A percentile compares a stretch with the other conserved stretches of the same genome.
These are phyloP conservation scores for Xylogone sp. DNA, from an alignment of 2,329 filamentous ascomycete genomes.

Conservation along the genomic window DNA sequence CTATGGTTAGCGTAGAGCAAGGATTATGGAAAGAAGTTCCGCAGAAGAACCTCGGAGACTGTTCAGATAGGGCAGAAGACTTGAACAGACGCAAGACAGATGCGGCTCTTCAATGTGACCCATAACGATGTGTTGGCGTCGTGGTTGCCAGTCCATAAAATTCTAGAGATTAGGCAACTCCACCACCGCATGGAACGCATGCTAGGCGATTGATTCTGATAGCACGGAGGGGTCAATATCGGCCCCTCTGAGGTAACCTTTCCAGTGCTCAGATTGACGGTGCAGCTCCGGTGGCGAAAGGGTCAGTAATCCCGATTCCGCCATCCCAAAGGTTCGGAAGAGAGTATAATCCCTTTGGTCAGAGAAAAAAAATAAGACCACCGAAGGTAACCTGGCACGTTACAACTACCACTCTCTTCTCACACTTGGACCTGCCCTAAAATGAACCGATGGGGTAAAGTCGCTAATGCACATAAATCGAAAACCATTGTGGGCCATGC, in stretches of 20 bases:
- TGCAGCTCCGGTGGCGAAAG: constrained; percentile 30
- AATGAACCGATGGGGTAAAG: neutral
- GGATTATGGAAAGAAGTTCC: constrained; percentile 26
- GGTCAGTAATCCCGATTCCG: constrained; percentile 12
- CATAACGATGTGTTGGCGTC: constrained; percentile 85
- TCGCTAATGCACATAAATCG: constrained; percentile 28
- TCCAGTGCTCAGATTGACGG: constrained; percentile 27
- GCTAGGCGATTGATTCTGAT: constrained; percentile 29
- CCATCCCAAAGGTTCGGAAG: neutral
- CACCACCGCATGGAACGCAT: constrained; percentile 46
- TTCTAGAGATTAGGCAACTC: constrained; percentile 59
- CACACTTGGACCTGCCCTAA: neutral
- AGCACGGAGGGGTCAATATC: constrained; percentile 26
- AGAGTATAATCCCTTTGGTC: neutral
- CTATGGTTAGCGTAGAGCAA: constrained; percentile 28
- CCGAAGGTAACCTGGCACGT: neutral
- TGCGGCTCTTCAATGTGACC: constrained; percentile 69
- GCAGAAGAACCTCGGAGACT: constrained; percentile 21
- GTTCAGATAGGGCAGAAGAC: constrained; percentile 36
- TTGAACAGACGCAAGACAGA: constrained; percentile 33
- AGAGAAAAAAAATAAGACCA: neutral
- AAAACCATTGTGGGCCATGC: constrained; percentile 2
- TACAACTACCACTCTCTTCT: neutral
- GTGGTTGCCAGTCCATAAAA: constrained; percentile 76
- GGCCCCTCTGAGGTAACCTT: constrained; percentile 21